Evolutionary conservation across 2,329 filamentous ascomycete genomes (phyloP).

Genomic region (Paecilomyces fulvus): DNA sequence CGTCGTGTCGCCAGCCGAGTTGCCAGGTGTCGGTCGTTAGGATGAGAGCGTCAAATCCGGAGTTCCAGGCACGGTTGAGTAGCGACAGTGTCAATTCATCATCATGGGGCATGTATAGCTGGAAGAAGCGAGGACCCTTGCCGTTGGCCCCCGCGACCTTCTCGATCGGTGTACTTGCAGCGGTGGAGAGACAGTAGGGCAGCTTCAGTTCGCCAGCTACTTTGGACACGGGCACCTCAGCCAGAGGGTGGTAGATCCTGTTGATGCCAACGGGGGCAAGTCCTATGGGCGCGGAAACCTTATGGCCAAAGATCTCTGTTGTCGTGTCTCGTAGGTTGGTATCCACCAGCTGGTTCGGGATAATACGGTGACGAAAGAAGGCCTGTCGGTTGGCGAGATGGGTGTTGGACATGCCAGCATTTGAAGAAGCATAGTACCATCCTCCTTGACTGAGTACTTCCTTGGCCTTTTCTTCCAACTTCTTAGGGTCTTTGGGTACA

Average conservation of each 20-base stretch:
- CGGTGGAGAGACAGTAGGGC: conserved; percentile 53
- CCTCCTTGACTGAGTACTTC: conserved; percentile 49
- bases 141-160: conserved; percentile 50
- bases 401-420: conserved; percentile 31
- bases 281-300: conserved; percentile 52
- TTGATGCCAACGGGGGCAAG: conserved; percentile 60
- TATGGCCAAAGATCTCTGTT: conserved; percentile 53
- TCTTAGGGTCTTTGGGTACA: conserved; percentile 37
- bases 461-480: conserved; percentile 51
- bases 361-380: conserved; percentile 56
- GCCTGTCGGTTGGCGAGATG: conserved; percentile 53
- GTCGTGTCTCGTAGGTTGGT: conserved; percentile 49
- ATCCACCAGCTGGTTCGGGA: conserved; percentile 54
- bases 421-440: conserved; percentile 40
- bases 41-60: conserved; percentile 50
- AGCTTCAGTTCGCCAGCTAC: conserved; percentile 53
- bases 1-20: conserved; percentile 53
- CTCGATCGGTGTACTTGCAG: conserved; percentile 49
- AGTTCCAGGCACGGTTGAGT: conserved; percentile 46
- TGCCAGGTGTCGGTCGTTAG: conserved; percentile 58
- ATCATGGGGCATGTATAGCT: conserved; percentile 57
- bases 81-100: conserved; percentile 51
- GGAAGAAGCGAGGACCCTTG: conserved; percentile 48
- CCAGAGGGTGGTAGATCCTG: conserved; percentile 53
- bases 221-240: conserved; percentile 52